Evolutionary conservation across 257 asterid species (phyloP).

Genomic region (Gentiana dahurica): DNA sequence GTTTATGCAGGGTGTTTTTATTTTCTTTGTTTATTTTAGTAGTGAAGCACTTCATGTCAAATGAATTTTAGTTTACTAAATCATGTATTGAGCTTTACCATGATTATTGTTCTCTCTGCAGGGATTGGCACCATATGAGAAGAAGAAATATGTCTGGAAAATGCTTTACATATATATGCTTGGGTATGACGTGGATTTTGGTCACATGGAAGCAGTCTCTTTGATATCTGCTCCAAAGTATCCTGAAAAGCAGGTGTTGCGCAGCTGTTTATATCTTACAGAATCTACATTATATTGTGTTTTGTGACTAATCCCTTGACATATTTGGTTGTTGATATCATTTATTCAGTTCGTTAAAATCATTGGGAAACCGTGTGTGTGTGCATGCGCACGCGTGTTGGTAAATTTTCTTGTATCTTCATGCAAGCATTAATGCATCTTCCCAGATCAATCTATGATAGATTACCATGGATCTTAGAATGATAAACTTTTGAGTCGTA

Average conservation of each 20-base stretch:
- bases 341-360: not conserved
- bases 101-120: conserved; percentile 22
- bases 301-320: not conserved
- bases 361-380: no score
- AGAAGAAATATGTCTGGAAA: conserved; percentile 99
- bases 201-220: conserved; percentile 99
- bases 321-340: not conserved
- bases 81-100: not conserved
- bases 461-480: no score
- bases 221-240: conserved; percentile 97
- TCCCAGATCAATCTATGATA: no score
- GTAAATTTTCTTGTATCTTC: no score
- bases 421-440: no score
- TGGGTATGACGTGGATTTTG: conserved; percentile 99
- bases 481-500: no score
- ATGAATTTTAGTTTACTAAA: not conserved
- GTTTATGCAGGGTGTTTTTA: not conserved
- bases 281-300: not conserved
- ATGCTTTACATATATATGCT: conserved; percentile 98
- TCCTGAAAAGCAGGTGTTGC: conserved; percentile 94
- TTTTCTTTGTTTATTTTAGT: not conserved
- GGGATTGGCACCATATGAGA: conserved; percentile 89
- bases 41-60: not conserved
- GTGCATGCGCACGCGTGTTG: no score
- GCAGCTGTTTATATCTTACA: conserved; percentile 2